A percentile compares a stretch with the other conserved stretches of the same genome.
These are phyloP conservation scores for Tricholoma flavovirens DNA, from an alignment of 768 basidiomycete species.

Conservation along the genomic window DNA sequence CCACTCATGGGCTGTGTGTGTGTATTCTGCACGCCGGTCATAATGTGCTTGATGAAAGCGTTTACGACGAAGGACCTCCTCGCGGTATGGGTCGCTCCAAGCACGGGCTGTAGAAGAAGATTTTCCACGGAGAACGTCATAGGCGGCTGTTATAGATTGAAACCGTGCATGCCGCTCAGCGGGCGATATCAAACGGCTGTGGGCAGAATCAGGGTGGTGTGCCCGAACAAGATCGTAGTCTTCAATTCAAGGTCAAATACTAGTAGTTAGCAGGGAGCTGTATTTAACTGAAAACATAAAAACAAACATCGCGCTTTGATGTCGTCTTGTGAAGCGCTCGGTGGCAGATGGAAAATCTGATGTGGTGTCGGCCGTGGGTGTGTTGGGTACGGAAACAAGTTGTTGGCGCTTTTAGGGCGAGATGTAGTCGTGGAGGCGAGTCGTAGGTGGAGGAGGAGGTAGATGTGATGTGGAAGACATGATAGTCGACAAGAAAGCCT, in stretches of 20 bases:
- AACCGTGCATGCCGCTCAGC: conserved; percentile 53
- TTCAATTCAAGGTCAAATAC: conserved; percentile 17
- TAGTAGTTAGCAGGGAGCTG: neutral
- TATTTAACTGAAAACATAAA: neutral
- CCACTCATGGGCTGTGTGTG: conserved; percentile 15
- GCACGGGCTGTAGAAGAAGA: conserved; percentile 5
- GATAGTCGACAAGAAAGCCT: conserved; percentile 6
- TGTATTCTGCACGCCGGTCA: conserved; percentile 15
- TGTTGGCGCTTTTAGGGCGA: neutral
- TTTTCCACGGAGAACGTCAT: conserved; percentile 47
- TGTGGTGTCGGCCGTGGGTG: conserved; percentile 54
- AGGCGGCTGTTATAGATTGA: conserved; percentile 59
- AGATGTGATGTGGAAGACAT: conserved; percentile 7
- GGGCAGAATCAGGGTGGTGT: conserved; percentile 65
- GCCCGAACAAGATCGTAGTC: conserved; percentile 71
- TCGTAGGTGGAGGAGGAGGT: conserved; percentile 5
- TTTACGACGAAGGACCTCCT: conserved; percentile 48
- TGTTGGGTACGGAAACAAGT: conserved; percentile 44
- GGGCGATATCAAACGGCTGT: conserved; percentile 34
- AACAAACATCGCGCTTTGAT: conserved; percentile 66
- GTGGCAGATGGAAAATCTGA: conserved; percentile 67
- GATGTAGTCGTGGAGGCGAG: conserved; percentile 7
- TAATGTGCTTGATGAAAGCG: conserved; percentile 33
- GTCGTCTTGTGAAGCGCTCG: conserved; percentile 47
- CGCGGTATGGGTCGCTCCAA: conserved; percentile 28